phyloP scores from a whole-genome alignment of 179 eudicot species.

The Beta lomatogona region DNA sequence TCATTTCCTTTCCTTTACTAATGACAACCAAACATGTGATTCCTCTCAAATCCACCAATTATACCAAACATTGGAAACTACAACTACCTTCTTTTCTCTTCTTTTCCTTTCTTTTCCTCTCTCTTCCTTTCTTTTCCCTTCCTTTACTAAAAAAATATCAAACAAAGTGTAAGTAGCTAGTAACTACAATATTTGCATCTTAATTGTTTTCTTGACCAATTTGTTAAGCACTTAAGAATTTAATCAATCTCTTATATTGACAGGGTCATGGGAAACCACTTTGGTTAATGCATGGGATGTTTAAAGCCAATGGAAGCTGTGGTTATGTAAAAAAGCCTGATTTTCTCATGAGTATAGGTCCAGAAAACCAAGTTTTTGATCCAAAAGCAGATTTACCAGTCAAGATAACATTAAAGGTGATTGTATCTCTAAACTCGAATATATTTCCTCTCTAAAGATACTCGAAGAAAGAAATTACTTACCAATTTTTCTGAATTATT shows the following conservation, averaged over 20 bases:
- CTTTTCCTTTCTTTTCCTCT: too few species aligned
- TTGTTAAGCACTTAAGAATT: neutral
- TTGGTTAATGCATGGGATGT: constrained; percentile 95
- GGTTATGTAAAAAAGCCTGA: constrained; percentile 87
- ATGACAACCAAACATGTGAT: too few species aligned
- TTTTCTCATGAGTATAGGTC: constrained; percentile 40
- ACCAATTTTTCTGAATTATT: neutral
- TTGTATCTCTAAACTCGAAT: neutral
- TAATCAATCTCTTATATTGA: constrained; percentile 5
- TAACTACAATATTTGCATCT: neutral
- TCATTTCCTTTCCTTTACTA: too few species aligned
- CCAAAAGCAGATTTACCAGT: constrained; percentile 53
- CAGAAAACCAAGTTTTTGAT: constrained; percentile 53
- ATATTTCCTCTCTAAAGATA: neutral
- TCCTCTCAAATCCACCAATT: too few species aligned
- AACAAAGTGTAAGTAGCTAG: neutral
- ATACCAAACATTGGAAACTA: too few species aligned
- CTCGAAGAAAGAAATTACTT: neutral
- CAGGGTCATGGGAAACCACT: constrained; percentile 88
- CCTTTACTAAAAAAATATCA: too few species aligned
- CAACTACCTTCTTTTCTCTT: too few species aligned
- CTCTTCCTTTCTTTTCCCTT: too few species aligned
- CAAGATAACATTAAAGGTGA: constrained; percentile 72
- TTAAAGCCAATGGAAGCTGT: constrained; percentile 80
- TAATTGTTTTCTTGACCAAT: neutral